Evolutionary conservation across 192 early-diverging fungal species (phyloP).

Genomic region (Gaertneriomyces semiglobifer): DNA sequence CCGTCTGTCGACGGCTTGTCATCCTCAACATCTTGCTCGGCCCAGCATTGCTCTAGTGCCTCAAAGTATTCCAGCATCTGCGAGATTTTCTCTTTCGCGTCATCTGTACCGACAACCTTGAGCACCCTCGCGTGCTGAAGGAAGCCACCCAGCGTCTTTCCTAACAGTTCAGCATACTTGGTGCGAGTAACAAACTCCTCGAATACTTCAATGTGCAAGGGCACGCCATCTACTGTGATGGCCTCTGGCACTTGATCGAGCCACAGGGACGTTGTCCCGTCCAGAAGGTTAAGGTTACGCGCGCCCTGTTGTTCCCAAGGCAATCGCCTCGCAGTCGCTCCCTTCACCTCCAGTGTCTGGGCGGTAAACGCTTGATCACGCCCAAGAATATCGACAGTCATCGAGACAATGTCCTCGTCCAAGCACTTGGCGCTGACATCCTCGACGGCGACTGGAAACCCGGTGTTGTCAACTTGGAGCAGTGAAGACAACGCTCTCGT

Average conservation of each 20-base stretch:
- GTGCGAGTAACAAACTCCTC: background rate
- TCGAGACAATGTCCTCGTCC: background rate
- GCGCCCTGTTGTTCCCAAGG: slow-evolving; percentile 5
- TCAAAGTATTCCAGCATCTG: slow-evolving; percentile 32
- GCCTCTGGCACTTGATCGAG: background rate
- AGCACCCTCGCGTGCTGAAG: slow-evolving; percentile 32
- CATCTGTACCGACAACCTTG: slow-evolving; percentile 27
- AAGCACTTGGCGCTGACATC: background rate
- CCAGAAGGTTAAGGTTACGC: background rate
- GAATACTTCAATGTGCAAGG: background rate
- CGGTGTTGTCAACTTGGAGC: slow-evolving; percentile 28
- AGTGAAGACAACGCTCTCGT: slow-evolving; percentile 31
- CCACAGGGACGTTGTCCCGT: slow-evolving; percentile 24
- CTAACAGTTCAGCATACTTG: slow-evolving; percentile 13
- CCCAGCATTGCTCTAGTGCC: slow-evolving; percentile 14
- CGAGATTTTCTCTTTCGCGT: slow-evolving; percentile 7
- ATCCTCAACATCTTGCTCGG: background rate
- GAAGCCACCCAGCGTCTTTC: slow-evolving; percentile 24
- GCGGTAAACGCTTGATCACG: background rate
- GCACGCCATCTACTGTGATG: background rate
- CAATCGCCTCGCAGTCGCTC: background rate
- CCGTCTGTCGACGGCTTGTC: background rate
- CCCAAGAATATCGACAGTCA: background rate
- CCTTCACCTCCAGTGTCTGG: background rate
- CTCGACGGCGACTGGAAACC: background rate